A percentile compares a stretch with the other conserved stretches of the same genome.
These are phyloP conservation scores for Excoecaria agallocha DNA, from an alignment of 345 rosid genomes.

Conservation along the genomic window DNA sequence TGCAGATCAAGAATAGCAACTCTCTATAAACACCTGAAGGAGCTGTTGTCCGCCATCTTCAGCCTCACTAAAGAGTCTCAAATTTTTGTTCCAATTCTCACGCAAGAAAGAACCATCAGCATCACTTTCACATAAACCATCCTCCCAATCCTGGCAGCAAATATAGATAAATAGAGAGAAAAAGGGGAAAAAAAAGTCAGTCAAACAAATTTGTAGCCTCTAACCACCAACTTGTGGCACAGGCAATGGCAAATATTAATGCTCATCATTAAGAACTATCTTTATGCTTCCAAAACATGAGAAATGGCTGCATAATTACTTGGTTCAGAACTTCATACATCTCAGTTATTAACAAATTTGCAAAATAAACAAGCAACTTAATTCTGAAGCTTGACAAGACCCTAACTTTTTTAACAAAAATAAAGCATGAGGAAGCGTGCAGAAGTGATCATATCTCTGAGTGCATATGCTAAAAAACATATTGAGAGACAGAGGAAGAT, in stretches of 20 bases:
- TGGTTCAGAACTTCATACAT: slow-evolving; percentile 1
- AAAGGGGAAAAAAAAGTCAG: background rate
- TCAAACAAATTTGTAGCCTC: background rate
- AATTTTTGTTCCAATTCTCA: slow-evolving; percentile 88
- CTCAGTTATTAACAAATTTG: background rate
- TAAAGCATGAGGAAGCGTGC: background rate
- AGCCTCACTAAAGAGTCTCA: slow-evolving; percentile 63
- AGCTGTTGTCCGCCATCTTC: slow-evolving; percentile 89
- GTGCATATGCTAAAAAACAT: background rate
- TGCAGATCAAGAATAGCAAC: background rate
- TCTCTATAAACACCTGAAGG: slow-evolving; percentile 58
- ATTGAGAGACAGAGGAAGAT: background rate
- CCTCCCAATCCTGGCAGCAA: slow-evolving; percentile 81
- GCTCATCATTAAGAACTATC: background rate
- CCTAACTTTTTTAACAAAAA: background rate
- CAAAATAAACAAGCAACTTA: background rate
- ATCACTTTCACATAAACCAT: slow-evolving; percentile 79
- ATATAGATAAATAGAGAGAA: slow-evolving; percentile 13
- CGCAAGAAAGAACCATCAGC: slow-evolving; percentile 89
- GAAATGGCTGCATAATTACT: background rate
- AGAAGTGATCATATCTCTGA: background rate
- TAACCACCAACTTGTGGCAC: background rate
- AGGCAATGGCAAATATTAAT: background rate
- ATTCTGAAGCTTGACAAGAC: background rate
- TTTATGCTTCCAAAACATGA: background rate